Percentiles rank a stretch among this genome's conserved stretches.
phyloP scores from a whole-genome alignment of 257 asterid genomes.

The Solanum clarkiae region DNA sequence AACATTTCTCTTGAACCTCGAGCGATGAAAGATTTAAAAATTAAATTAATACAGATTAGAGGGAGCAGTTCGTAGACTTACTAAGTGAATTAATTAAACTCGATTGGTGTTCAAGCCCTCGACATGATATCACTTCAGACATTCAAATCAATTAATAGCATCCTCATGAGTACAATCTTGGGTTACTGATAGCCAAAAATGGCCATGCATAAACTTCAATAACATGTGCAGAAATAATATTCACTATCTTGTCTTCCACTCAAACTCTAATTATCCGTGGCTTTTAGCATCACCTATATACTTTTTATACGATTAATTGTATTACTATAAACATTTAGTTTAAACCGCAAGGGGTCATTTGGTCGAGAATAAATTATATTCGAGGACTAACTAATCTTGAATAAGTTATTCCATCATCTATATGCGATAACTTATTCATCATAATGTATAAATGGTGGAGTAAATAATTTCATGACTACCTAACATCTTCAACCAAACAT shows the following conservation, averaged over 20 bases:
- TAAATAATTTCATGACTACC: too few species aligned
- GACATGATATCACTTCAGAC: neutral
- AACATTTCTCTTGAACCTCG: too few species aligned
- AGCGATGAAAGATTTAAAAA: too few species aligned
- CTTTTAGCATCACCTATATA: neutral
- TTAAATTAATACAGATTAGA: too few species aligned
- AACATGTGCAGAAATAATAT: neutral
- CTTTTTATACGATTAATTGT: neutral
- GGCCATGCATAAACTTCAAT: neutral
- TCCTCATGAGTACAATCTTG: neutral
- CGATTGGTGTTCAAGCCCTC: neutral
- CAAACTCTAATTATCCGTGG: neutral
- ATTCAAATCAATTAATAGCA: neutral
- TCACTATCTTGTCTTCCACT: neutral
- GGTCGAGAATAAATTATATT: too few species aligned
- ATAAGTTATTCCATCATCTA: too few species aligned
- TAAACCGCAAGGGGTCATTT: neutral
- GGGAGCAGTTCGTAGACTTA: too few species aligned
- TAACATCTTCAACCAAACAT: too few species aligned
- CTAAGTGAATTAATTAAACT: too few species aligned
- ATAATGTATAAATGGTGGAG: too few species aligned
- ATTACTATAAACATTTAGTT: neutral
- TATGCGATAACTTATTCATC: too few species aligned
- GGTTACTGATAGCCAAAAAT: neutral
- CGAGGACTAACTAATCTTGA: too few species aligned